A percentile compares a stretch with the other conserved stretches of the same genome.
These are phyloP conservation scores for Strigomonas oncopelti DNA, from an alignment of 208 protist species.

Conservation along the genomic window DNA sequence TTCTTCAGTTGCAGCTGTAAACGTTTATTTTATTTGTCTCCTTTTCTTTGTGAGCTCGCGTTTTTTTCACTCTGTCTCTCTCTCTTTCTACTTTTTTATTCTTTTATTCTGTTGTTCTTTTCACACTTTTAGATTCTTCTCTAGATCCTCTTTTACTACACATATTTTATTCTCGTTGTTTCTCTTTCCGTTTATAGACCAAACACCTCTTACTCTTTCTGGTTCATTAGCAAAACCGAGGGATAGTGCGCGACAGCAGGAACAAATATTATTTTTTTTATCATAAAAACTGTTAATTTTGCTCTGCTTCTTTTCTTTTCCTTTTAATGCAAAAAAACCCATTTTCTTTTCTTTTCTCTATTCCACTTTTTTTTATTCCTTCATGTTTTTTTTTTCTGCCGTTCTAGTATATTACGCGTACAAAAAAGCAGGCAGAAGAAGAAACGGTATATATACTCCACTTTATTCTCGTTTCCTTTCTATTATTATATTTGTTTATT, in stretches of 20 bases:
- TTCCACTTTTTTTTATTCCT: background rate
- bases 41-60: too few species aligned
- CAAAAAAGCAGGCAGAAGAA: too few species aligned
- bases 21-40: too few species aligned
- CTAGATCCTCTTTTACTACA: too few species aligned
- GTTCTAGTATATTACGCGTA: background rate
- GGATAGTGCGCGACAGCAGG: too few species aligned
- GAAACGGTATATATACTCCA: too few species aligned
- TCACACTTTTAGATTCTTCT: background rate
- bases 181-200: too few species aligned
- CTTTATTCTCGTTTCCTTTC: background rate
- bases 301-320: constrained; percentile 1
- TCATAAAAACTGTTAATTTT: background rate
- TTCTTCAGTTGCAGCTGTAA: too few species aligned
- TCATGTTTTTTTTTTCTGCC: constrained; percentile 1
- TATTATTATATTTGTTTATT: background rate
- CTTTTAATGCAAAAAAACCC: background rate
- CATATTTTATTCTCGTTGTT: too few species aligned
- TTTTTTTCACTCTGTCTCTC: background rate
- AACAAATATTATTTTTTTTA: background rate
- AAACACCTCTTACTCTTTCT: too few species aligned
- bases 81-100: constrained; percentile 2
- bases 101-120: constrained; percentile 11
- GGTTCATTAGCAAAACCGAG: too few species aligned
- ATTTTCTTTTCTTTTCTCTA: background rate